Percentiles rank a stretch among this genome's conserved stretches.
Conservation (phyloP, 805 yeast species). For the Teunomyces kruisii region DNA sequence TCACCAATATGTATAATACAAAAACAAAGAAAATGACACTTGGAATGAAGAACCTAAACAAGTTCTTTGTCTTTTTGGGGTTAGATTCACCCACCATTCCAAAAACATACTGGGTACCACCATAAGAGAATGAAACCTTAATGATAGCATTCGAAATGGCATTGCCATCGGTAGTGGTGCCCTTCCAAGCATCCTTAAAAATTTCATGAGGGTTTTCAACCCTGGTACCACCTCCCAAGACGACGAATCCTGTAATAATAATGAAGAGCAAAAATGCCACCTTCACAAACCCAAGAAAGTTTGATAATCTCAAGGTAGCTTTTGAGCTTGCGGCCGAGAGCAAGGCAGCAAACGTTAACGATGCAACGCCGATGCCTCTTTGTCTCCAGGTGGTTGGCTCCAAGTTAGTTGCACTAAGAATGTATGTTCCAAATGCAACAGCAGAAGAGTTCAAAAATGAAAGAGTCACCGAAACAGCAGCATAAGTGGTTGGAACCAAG, state of each 20-base stretch:
- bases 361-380: conserved; percentile 36
- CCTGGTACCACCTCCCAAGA: conserved; percentile 34
- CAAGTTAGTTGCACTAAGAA: conserved; percentile 31
- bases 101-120: conserved; percentile 42
- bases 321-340: conserved; percentile 25
- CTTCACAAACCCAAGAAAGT: conserved; percentile 35
- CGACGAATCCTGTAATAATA: conserved; percentile 34
- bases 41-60: conserved; percentile 30
- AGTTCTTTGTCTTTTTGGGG: conserved; percentile 24
- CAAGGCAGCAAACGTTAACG: conserved; percentile 22
- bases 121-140: conserved; percentile 43
- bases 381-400: conserved; percentile 31
- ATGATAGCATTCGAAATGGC: conserved; percentile 44
- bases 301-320: conserved; percentile 28
- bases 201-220: conserved; percentile 31
- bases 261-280: conserved; percentile 32
- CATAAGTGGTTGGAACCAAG: conserved; percentile 36
- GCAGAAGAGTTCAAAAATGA: conserved; percentile 38
- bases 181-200: conserved; percentile 38
- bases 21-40: conserved; percentile 29
- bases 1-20: conserved; percentile 28
- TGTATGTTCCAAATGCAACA: conserved; percentile 35
- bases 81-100: conserved; percentile 32
- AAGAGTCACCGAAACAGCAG: conserved; percentile 37
- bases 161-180: conserved; percentile 43